Conservation (phyloP, 2,329 filamentous ascomycete genomes). For the Talaromyces sp. region DNA sequence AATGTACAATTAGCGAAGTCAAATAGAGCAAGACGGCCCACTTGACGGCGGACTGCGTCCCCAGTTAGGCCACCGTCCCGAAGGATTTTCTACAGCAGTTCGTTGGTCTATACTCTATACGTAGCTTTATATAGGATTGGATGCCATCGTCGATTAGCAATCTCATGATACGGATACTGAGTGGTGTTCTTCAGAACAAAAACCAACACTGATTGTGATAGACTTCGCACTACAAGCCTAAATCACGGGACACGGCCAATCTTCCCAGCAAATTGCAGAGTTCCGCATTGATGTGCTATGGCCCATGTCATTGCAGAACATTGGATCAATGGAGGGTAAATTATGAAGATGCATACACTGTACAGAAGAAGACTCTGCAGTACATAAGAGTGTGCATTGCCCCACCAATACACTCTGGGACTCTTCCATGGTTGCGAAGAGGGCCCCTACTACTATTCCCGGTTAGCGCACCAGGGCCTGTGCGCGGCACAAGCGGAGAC, state of each 20-base stretch:
- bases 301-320: not conserved
- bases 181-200: not conserved
- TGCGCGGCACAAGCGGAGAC: not conserved
- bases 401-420: not conserved
- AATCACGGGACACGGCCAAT: not conserved
- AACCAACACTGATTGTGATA: not conserved
- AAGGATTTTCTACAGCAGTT: not conserved
- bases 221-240: not conserved
- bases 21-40: not conserved
- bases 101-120: too few relatives aligned
- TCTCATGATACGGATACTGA: not conserved
- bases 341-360: not conserved
- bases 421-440: not conserved
- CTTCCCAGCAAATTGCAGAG: not conserved
- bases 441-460: not conserved
- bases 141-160: not conserved
- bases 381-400: not conserved
- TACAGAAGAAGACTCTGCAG: not conserved
- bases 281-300: conserved; percentile 2
- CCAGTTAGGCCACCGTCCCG: not conserved
- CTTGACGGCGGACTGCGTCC: not conserved
- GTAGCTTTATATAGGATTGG: too few relatives aligned
- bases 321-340: not conserved
- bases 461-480: not conserved
- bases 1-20: conserved; percentile 2